Base-by-base conservation (phyloP, 139 green algal species). In the Chlorella sp. region DNA sequence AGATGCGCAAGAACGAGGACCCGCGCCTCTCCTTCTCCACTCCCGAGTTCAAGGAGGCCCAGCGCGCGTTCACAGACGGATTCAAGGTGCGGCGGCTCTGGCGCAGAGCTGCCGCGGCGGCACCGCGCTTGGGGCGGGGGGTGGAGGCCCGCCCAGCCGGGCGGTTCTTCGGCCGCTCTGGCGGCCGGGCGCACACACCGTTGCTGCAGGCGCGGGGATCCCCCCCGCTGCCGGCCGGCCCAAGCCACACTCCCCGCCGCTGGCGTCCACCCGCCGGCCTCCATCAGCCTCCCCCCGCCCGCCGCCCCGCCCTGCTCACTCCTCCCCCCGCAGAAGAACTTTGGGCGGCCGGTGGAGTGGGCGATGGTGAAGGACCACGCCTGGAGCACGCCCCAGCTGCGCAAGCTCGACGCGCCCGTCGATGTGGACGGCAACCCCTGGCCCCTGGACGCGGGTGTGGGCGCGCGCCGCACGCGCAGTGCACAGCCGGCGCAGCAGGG, bases 41-140 rank as follows among this genome's bases (percentile, higher is more conserved):
- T 17, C 94, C 94, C 8, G 94, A 98, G 83, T 98, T 98, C 87
- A 97, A 95, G 79, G 93, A 97, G 61, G 93, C 93, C 0, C 90
- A 96, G 82, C 83, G 93, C 8, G 79, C 82, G 17, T 98, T 98
- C 85, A 97, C 93, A 1, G 92, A 97, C 17, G 80, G 81, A 42
- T 95, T 97, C 86, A 98, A 98, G 90, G 93, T 92, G 17, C 15
- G 73, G 14, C 19, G 6, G 35, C 23, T 43, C n/a, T n/a, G n/a
- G n/a, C n/a, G n/a, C n/a, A n/a, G n/a, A n/a, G n/a, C n/a, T n/a
- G n/a, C n/a, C n/a, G n/a, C n/a, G n/a, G n/a, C n/a, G n/a, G n/a
- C n/a, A n/a, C n/a, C n/a, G n/a, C n/a, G n/a, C n/a, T n/a, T n/a
- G n/a, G n/a, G n/a, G n/a, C n/a, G n/a, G n/a, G n/a, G n/a, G n/a